A percentile compares a stretch with the other conserved stretches of the same genome.
phyloP scores from a whole-genome alignment of 345 rosid genomes.

The Citrus cavaleriei region DNA sequence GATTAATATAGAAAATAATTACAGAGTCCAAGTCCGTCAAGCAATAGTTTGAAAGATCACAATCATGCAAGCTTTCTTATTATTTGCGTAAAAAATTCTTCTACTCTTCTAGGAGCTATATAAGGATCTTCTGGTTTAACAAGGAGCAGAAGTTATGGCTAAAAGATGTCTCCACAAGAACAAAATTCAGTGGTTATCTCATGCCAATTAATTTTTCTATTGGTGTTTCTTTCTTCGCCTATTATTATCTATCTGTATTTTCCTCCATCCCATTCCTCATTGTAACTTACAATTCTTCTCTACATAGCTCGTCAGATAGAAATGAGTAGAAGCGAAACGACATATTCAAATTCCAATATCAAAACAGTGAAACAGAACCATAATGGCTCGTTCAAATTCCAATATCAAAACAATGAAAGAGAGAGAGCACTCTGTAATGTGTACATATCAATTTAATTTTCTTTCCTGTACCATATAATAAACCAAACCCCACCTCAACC shows the following conservation, averaged over 20 bases:
- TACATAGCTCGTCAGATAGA: background rate
- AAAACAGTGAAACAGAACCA: background rate
- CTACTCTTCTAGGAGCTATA: background rate
- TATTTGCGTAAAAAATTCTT: background rate
- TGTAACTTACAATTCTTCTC: background rate
- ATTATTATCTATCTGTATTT: background rate
- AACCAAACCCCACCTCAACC: background rate
- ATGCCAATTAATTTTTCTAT: background rate
- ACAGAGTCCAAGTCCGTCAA: background rate
- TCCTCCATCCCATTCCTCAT: background rate
- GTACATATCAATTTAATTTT: background rate
- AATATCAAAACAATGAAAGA: background rate
- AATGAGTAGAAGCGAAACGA: background rate
- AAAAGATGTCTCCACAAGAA: background rate
- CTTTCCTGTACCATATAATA: background rate
- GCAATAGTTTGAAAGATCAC: background rate
- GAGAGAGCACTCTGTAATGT: background rate
- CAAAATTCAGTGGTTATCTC: background rate
- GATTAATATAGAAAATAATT: background rate
- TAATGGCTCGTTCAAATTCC: background rate
- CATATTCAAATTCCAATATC: background rate
- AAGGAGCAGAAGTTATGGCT: background rate
- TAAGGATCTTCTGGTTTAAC: background rate
- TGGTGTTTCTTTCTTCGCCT: background rate
- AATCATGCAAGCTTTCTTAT: background rate